Evolutionary conservation across 371 early-diverging fungal genomes (phyloP), one percentile per base, ranked within the genome.

Genomic region (Apophysomyces ossiformis): DNA sequence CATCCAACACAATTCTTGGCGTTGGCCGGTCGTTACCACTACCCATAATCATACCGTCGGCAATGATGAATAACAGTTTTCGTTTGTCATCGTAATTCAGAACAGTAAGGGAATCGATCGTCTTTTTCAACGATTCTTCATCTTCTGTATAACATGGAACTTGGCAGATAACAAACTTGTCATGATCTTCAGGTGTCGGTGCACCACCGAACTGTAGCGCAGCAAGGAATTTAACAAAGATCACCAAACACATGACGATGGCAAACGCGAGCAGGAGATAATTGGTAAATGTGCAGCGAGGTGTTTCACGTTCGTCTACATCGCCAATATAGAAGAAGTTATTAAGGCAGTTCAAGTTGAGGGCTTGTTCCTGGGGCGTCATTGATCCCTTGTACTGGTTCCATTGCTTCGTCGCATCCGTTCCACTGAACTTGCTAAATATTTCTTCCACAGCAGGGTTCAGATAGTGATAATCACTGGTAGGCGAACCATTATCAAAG

Each of bases 81-180:
- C 96, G 87, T 67, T 94, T 92, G 79, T 98, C 96, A 65, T 94
- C 94, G 72, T 98, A 99, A 9, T 86, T 84, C 61, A 95, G 86
- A 11, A 83, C 78, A 16, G 96, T 89, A 15, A 99, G 75, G 16
- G 97, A 96, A 69, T 99, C 95, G 50, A 99, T 87, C 0, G 99
- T 98, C 61, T 86, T 81, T 58, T 86, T 86, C 15, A 99, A 82
- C 4, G 97, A 96, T 16, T 95, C 95, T 73, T 93, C 92, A 58
- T 92, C 97, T 77, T 99, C 99, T 2, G 99, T 96, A 82, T 99
- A 99, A 81, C 99, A 98, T n/a, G 99, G 98, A 13, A 92, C 93
- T 72, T 96, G 92, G 65, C 92, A 84, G 60, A 97, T 90, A 35
- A 92, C 91, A 68, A 96, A 98, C 66, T 92, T 89, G 78, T 93